phyloP scores from a whole-genome alignment of 805 yeast species.

The Metahyphopichia silvanorum region DNA sequence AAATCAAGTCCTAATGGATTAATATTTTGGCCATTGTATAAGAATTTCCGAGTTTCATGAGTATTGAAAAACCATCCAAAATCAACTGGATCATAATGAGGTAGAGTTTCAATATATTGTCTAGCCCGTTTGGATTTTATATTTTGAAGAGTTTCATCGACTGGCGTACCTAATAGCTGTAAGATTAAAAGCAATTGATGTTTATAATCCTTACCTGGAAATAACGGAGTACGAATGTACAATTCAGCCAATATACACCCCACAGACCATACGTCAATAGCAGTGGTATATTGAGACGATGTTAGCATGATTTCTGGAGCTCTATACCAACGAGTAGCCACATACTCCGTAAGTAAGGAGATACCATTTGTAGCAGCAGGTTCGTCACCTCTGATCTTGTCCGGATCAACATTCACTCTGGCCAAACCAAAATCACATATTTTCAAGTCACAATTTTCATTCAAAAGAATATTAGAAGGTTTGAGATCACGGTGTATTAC shows the following conservation, averaged over 20 bases:
- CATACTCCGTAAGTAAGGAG: constrained; percentile 70
- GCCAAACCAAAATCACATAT: constrained; percentile 80
- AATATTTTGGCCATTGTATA: constrained; percentile 11
- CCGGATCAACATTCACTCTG: constrained; percentile 34
- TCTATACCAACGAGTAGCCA: constrained; percentile 82
- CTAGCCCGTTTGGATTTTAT: constrained; percentile 23
- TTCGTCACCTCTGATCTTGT: constrained; percentile 13
- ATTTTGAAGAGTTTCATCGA: constrained; percentile 10
- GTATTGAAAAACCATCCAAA: constrained; percentile 13
- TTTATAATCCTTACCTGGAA: constrained; percentile 74
- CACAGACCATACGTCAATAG: constrained; percentile 78
- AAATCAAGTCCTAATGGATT: constrained; percentile 29
- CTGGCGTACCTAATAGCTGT: constrained; percentile 69
- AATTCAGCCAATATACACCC: constrained; percentile 78
- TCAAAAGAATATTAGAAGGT: constrained; percentile 67
- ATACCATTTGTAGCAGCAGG: no score
- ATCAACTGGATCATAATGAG: constrained; percentile 14
- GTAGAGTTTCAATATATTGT: constrained; percentile 23
- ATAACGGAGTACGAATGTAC: constrained; percentile 57
- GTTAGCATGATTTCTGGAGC: constrained; percentile 84
- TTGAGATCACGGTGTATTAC: constrained; percentile 77
- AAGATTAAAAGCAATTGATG: constrained; percentile 65
- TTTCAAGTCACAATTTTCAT: constrained; percentile 69
- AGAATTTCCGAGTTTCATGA: constrained; percentile 15
- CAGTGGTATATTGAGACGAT: constrained; percentile 67